Percentiles rank a stretch among this genome's conserved stretches.
Evolutionary conservation across 768 basidiomycete genomes (phyloP).

Genomic region (Xerocomellus intermedius): DNA sequence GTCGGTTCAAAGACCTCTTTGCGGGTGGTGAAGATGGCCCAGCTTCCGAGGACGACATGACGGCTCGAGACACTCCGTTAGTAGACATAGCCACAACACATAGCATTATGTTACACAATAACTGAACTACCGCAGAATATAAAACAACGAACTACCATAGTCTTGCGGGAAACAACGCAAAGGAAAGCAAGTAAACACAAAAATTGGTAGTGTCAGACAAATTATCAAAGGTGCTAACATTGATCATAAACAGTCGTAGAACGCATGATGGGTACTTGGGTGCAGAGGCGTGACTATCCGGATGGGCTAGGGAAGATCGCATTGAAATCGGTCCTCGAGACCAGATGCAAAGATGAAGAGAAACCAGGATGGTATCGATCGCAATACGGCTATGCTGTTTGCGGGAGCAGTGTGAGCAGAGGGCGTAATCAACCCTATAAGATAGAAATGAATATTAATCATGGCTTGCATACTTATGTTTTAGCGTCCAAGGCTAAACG

Average conservation of each 20-base stretch:
- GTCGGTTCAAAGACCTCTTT: slow-evolving; percentile 66
- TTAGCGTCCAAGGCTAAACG: slow-evolving; percentile 23
- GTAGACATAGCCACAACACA: slow-evolving; percentile 12
- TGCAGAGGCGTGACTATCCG: slow-evolving; percentile 9
- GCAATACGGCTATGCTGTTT: slow-evolving; percentile 15
- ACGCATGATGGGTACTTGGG: slow-evolving; percentile 14
- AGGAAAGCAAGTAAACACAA: slow-evolving; percentile 12
- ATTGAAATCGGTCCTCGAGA: slow-evolving; percentile 25
- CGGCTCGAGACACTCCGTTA: not conserved
- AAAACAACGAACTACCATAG: slow-evolving; percentile 14
- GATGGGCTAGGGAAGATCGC: slow-evolving; percentile 9
- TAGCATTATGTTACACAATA: slow-evolving; percentile 15
- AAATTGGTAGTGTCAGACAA: slow-evolving; percentile 4
- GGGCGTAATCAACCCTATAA: slow-evolving; percentile 3
- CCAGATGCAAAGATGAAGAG: slow-evolving; percentile 11
- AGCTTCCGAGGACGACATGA: slow-evolving; percentile 33
- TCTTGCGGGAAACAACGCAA: not conserved
- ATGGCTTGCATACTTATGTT: slow-evolving; percentile 14
- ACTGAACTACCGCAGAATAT: slow-evolving; percentile 14
- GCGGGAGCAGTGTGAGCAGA: slow-evolving; percentile 10
- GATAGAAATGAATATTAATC: slow-evolving; percentile 10
- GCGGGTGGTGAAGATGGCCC: slow-evolving; percentile 26
- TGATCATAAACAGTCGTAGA: slow-evolving; percentile 25
- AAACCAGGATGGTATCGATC: slow-evolving; percentile 10
- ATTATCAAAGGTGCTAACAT: slow-evolving; percentile 22